phyloP scores from a whole-genome alignment of 106 monocot species.

The Dendrobium catenatum region DNA sequence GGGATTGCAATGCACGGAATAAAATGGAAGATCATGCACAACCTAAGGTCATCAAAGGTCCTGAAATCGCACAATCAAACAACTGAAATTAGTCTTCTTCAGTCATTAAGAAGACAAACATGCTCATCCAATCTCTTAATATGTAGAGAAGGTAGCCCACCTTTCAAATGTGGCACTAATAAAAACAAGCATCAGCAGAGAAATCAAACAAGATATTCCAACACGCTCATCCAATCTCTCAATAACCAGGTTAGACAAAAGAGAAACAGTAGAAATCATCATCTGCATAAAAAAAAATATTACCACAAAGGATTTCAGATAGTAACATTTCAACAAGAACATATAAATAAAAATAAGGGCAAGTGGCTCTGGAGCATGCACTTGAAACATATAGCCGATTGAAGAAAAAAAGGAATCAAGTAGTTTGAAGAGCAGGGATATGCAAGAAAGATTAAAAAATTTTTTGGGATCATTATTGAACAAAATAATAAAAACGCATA shows the following conservation, averaged over 20 bases:
- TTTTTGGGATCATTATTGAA: not conserved
- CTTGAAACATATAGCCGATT: not conserved
- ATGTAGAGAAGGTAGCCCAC: slow-evolving; percentile 24
- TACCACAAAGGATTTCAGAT: not conserved
- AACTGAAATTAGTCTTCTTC: not conserved
- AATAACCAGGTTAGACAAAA: slow-evolving; percentile 66
- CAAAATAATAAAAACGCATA: not conserved
- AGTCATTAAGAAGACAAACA: not conserved
- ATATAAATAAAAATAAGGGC: not conserved
- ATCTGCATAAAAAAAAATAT: slow-evolving; percentile 48
- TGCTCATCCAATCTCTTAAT: too few species aligned
- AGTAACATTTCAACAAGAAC: not conserved
- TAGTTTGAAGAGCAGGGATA: not conserved
- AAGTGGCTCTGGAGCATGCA: not conserved
- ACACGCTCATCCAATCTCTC: slow-evolving; percentile 74
- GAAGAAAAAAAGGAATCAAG: not conserved
- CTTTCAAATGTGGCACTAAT: slow-evolving; percentile 70
- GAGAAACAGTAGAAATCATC: slow-evolving; percentile 61
- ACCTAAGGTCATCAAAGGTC: slow-evolving; percentile 63
- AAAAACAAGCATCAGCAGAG: slow-evolving; percentile 52
- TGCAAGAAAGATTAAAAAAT: not conserved
- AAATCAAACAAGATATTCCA: slow-evolving; percentile 69
- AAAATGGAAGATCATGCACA: slow-evolving; percentile 58
- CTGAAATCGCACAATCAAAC: slow-evolving; percentile 36
- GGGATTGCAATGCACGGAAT: slow-evolving; percentile 66